Evolutionary conservation across 257 asterid species (phyloP).

Genomic region (Nicotiana knightiana): DNA sequence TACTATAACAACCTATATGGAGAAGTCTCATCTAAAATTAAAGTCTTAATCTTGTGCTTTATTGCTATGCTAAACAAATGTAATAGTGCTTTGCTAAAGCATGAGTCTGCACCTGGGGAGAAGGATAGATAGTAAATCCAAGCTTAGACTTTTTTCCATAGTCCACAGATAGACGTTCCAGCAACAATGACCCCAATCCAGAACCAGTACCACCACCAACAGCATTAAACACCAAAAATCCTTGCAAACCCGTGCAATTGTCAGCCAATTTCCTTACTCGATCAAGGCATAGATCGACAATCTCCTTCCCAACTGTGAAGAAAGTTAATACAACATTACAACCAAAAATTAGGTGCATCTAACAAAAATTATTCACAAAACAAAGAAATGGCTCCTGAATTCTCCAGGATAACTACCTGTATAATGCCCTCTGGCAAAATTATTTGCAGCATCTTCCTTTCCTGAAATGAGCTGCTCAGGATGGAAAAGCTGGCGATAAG

Average conservation of each 20-base stretch:
- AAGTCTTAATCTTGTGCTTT: neutral
- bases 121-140: conserved; percentile 86
- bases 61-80: neutral
- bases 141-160: conserved; percentile 92
- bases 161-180: conserved; percentile 82
- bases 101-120: conserved; percentile 60
- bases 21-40: neutral
- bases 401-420: conserved; percentile 37
- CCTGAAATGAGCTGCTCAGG: conserved; percentile 96
- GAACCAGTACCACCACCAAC: conserved; percentile 98
- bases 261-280: conserved; percentile 89
- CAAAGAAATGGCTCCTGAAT: neutral
- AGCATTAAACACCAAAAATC: conserved; percentile 79
- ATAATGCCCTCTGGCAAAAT: conserved; percentile 86
- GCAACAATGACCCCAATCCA: conserved; percentile 77
- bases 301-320: conserved; percentile 74
- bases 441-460: conserved; percentile 93
- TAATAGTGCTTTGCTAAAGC: neutral
- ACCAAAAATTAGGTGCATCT: neutral
- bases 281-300: conserved; percentile 78
- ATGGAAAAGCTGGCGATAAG: conserved; percentile 90
- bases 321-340: conserved; percentile 2
- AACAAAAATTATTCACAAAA: neutral
- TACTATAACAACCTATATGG: neutral
- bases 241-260: conserved; percentile 92